A percentile compares a stretch with the other conserved stretches of the same genome.
Conservation (phyloP, 2,329 filamentous ascomycete genomes). For the Diaporthe capsici region DNA sequence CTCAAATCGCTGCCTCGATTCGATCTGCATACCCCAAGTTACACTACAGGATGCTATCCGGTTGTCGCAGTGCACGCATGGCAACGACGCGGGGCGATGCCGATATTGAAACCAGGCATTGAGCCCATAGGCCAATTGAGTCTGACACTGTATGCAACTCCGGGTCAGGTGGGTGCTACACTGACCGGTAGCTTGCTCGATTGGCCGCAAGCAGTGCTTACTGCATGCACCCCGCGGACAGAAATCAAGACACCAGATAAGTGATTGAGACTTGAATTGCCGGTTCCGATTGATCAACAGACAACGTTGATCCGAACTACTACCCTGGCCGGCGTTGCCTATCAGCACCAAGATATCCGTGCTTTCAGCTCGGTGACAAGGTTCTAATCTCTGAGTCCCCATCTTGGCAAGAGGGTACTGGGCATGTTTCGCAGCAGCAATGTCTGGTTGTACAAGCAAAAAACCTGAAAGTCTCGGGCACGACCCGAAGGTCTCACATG, state of each 20-base stretch:
- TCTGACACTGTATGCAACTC: not conserved
- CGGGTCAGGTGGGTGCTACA: not conserved
- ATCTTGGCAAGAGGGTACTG: not conserved
- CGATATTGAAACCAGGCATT: not conserved
- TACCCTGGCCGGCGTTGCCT: not conserved
- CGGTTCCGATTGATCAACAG: not conserved
- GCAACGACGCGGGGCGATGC: not conserved
- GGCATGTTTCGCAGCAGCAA: not conserved
- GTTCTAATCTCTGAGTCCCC: not conserved
- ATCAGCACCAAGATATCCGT: not conserved
- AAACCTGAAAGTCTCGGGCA: not conserved
- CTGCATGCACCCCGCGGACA: conserved; percentile 9
- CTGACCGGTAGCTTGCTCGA: not conserved
- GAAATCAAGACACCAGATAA: not conserved
- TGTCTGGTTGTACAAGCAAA: not conserved
- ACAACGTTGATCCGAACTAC: conserved; percentile 12
- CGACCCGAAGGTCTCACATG: not conserved
- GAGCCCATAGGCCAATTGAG: not conserved
- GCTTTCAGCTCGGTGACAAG: not conserved
- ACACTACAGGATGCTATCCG: not conserved
- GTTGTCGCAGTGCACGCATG: not conserved
- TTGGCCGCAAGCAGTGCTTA: not conserved
- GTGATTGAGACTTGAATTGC: not conserved
- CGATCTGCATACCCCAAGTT: not conserved
- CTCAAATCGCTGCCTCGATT: not conserved